Evolutionary conservation across 2,329 filamentous ascomycete genomes (phyloP), one percentile per base, ranked within the genome.

Genomic region (Diplodia intermedia): DNA sequence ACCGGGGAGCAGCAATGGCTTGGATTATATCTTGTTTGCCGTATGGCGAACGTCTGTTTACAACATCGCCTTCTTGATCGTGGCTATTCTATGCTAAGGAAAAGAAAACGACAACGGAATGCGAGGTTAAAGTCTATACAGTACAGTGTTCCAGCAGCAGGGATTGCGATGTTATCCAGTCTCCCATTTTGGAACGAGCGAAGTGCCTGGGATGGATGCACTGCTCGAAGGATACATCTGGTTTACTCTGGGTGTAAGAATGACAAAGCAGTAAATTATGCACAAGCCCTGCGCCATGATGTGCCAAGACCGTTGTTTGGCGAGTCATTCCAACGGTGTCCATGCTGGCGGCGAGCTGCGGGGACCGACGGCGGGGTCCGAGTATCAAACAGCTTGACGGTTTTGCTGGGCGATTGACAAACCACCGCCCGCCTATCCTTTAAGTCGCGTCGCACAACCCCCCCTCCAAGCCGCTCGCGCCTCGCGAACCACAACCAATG

Each of bases 201-300:
- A 33, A 9, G 31, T 33, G 3, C 11, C 4, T 47, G 6, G 40
- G n/a, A 3, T 47, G 40, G 43, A 38, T 12, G 36, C 36, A 12
- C 36, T 2, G 36, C 36, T 38, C 36, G 3, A 38, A 11, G 3
- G 36, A 38, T 12, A 4, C 9, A 12, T 38, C 36, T 38, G n/a
- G 7, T 38, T 52, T 52, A 63, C 31, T 52, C n/a, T 38, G n/a
- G 5, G 9, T 18, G 60, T 31, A 52, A 36, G 60, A 50, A 52
- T 63, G 60, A 63, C 60, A 63, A 63, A 63, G 60, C 60, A 63
- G 36, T n/a, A 63, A 63, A 36, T 52, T 43, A 52, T 31, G 12
- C 47, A 18, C 47, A 52, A 52, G 31, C 31, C 36, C 36, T 49
- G 43, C 20, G 47, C 15, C 60, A 62, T 62, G 60, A 62, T 52